phyloP scores from a whole-genome alignment of 768 basidiomycete genomes.

The Mycena olivaceomarginata region DNA sequence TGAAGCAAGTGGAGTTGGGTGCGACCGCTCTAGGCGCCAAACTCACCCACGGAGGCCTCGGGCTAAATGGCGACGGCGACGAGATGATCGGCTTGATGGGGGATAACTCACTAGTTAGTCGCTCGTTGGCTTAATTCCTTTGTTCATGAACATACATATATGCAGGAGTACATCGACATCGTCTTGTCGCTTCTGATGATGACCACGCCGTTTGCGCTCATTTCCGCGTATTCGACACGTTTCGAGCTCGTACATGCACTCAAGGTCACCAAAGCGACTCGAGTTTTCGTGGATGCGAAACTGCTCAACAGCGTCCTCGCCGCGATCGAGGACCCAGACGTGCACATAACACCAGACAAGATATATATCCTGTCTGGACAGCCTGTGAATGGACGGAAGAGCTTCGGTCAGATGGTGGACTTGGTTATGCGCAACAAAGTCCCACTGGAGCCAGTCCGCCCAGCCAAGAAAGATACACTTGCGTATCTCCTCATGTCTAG shows the following conservation, averaged over 20 bases:
- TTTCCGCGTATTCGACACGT: conserved; percentile 73
- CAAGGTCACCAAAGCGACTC: conserved; percentile 67
- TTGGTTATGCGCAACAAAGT: conserved; percentile 59
- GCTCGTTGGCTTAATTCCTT: conserved; percentile 59
- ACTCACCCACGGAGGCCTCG: conserved; percentile 71
- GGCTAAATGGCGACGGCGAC: conserved; percentile 63
- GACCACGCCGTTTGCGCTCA: conserved; percentile 71
- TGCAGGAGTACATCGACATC: conserved; percentile 73
- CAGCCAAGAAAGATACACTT: conserved; percentile 71
- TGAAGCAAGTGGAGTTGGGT: conserved; percentile 50
- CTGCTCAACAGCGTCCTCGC: conserved; percentile 55
- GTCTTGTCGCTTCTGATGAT: conserved; percentile 68
- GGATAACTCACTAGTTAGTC: conserved; percentile 79
- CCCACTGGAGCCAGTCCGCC: conserved; percentile 63
- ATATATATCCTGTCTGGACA: conserved; percentile 72
- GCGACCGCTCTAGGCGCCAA: conserved; percentile 74
- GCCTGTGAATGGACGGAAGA: conserved; percentile 59
- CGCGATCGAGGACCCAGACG: conserved; percentile 48
- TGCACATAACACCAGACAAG: conserved; percentile 60
- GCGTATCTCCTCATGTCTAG: conserved; percentile 87
- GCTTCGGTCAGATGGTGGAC: conserved; percentile 67
- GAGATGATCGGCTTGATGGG: conserved; percentile 83
- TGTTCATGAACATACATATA: background rate
- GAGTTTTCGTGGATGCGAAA: conserved; percentile 71
- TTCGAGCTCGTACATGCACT: conserved; percentile 74